Evolutionary conservation across 2,329 filamentous ascomycete genomes (phyloP), one percentile per base, ranked within the genome.

Genomic region (Colletotrichum graminicola): DNA sequence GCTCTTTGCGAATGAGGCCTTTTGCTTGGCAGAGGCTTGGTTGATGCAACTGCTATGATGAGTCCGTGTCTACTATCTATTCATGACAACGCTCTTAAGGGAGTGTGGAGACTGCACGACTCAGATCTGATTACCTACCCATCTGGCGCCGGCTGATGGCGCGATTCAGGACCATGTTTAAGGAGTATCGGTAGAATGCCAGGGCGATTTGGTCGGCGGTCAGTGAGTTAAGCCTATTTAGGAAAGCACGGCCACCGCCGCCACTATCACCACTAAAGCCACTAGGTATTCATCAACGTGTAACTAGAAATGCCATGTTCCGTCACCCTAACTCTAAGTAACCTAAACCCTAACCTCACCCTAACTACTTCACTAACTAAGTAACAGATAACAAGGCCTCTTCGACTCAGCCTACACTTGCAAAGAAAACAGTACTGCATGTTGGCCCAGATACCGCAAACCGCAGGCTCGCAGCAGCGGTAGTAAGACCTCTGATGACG

Each of bases 401-500:
- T 39, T 14, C 32, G 21, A 39, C 34, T 26, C 54, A 26, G 11
- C 18, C 7, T 12, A 23, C 68, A 59, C 32, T 63, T 71, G 55
- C 73, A 71, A 45, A 71, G 45, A 39, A 74, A 59, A 41, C 67
- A 71, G 34, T 74, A 74, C 71, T 71, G 71, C 5, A 68, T 39
- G 34, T 71, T 73, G 56, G 73, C 71, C 57, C 67, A 64, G 26
- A 74, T 71, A 18, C 70, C 60, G 36, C 65, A 56, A 14, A 54
- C 60, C 16, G 65, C 47, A 5, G 73, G 12, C 54, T 60, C 23
- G 62, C 47, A 5, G 71, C 62, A 4, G 57, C 62, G 14, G 71
- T 66, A 1, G 60, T 57, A 0, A 79, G 68, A 3, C 67, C 75
- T 8, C 77, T 55, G 32, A 78, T 77, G 1, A 74, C 74, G 3